These are phyloP conservation scores for Tricholoma sp. DNA, from an alignment of 768 basidiomycete species.

Conservation along the genomic window DNA sequence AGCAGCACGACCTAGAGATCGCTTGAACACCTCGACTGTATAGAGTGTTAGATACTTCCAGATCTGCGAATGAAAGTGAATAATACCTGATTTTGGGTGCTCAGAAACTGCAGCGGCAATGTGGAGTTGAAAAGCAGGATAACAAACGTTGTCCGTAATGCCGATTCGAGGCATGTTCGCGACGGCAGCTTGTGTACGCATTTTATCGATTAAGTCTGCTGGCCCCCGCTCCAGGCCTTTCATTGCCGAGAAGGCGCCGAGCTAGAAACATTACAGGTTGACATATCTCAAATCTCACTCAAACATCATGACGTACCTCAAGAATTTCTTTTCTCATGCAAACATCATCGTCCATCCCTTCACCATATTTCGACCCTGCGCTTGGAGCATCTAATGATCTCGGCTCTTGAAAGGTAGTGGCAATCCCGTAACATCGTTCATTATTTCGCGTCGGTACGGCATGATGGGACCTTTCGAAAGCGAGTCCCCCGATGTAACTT, in stretches of 20 bases:
- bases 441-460: neutral
- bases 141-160: neutral
- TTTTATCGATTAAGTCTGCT: neutral
- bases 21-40: neutral
- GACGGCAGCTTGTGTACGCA: neutral
- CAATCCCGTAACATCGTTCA: neutral
- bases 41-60: neutral
- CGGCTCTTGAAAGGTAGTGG: neutral
- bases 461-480: neutral
- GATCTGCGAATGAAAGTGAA: neutral
- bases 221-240: neutral
- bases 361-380: neutral
- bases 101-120: neutral
- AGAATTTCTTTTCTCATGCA: neutral
- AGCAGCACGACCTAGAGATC: neutral
- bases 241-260: neutral
- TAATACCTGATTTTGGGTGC: neutral
- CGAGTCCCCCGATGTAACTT: neutral
- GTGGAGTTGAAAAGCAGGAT: neutral
- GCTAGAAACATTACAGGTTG: neutral
- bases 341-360: neutral
- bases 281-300: neutral
- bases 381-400: neutral
- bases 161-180: neutral
- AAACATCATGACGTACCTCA: neutral